Evolutionary conservation across 495 filamentous ascomycete species (phyloP).

Genomic region (Tuber microsphaerosporum): DNA sequence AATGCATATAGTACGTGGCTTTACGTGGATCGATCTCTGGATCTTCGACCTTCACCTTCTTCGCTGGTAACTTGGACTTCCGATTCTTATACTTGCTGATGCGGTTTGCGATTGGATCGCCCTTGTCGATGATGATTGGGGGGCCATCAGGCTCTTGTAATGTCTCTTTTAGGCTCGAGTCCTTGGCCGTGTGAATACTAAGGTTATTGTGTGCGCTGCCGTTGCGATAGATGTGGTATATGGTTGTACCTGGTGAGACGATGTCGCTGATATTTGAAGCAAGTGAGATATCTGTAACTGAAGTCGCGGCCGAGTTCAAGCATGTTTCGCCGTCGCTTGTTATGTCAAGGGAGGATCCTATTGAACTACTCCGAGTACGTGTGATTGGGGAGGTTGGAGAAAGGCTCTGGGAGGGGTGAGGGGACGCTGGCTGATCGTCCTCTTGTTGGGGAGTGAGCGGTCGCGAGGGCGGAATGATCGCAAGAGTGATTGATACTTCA

Average conservation of each 20-base stretch:
- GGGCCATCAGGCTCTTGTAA: slow-evolving; percentile 20
- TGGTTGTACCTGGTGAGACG: slow-evolving; percentile 7
- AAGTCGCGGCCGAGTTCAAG: slow-evolving; percentile 6
- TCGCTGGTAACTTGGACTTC: slow-evolving; percentile 2
- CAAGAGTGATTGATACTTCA: slow-evolving; percentile 12
- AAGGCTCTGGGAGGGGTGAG: neutral
- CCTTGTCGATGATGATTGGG: neutral
- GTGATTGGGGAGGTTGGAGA: neutral
- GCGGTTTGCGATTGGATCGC: neutral
- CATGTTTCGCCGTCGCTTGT: slow-evolving; percentile 13
- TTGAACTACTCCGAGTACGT: neutral
- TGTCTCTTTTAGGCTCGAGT: slow-evolving; percentile 13
- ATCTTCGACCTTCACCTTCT: slow-evolving; percentile 27
- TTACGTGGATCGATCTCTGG: slow-evolving; percentile 25
- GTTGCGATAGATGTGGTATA: slow-evolving; percentile 27
- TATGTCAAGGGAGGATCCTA: neutral
- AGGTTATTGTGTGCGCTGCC: slow-evolving; percentile 10
- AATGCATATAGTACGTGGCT: slow-evolving; percentile 31
- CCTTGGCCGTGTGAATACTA: slow-evolving; percentile 19
- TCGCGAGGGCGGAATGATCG: slow-evolving; percentile 16
- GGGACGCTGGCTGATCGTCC: neutral
- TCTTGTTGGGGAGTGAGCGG: slow-evolving; percentile 10
- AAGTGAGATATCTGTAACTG: slow-evolving; percentile 16
- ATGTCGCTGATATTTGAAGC: slow-evolving; percentile 2
- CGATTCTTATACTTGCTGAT: neutral